These are phyloP conservation scores for Cladosporium sp. DNA, from an alignment of 2,329 filamentous ascomycete genomes.

Conservation along the genomic window DNA sequence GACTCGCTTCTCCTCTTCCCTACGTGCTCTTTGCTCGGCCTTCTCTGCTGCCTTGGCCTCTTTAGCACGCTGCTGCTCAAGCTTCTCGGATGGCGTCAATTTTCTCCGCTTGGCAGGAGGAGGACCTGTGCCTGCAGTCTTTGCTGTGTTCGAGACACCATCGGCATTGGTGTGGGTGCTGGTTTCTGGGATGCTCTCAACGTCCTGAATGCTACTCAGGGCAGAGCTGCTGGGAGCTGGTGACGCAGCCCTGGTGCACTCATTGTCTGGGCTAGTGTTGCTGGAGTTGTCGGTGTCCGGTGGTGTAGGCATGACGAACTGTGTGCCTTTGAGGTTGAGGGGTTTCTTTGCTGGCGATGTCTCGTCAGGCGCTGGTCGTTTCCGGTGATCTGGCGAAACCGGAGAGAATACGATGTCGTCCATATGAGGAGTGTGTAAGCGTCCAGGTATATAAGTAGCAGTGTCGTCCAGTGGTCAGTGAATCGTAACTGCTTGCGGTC, in stretches of 20 bases:
- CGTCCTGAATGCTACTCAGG: constrained; percentile 28
- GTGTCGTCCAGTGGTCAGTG: not conserved
- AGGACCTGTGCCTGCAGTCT: constrained; percentile 12
- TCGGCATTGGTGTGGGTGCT: constrained; percentile 12
- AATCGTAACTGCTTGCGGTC: not conserved
- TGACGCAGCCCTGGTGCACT: constrained; percentile 22
- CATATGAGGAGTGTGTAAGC: constrained; percentile 18
- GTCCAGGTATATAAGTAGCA: not conserved
- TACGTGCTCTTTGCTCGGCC: constrained; percentile 34
- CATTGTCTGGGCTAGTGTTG: constrained; percentile 23
- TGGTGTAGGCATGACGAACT: constrained; percentile 33
- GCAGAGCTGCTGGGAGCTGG: constrained; percentile 31
- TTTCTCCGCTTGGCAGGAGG: constrained; percentile 40
- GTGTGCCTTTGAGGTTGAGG: constrained; percentile 30
- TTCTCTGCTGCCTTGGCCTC: constrained; percentile 39
- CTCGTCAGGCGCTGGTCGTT: constrained; percentile 25
- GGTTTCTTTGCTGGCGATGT: constrained; percentile 23
- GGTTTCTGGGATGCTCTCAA: constrained; percentile 14
- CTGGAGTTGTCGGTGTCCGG: constrained; percentile 31
- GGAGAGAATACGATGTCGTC: constrained; percentile 29
- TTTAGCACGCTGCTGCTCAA: constrained; percentile 38
- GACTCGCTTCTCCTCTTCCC: constrained; percentile 31
- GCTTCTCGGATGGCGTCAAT: constrained; percentile 33
- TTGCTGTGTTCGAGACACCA: not conserved
- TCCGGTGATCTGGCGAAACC: constrained; percentile 21